phyloP scores from a whole-genome alignment of 1,284 basidiomycete species.

The Ustilago lituana region DNA sequence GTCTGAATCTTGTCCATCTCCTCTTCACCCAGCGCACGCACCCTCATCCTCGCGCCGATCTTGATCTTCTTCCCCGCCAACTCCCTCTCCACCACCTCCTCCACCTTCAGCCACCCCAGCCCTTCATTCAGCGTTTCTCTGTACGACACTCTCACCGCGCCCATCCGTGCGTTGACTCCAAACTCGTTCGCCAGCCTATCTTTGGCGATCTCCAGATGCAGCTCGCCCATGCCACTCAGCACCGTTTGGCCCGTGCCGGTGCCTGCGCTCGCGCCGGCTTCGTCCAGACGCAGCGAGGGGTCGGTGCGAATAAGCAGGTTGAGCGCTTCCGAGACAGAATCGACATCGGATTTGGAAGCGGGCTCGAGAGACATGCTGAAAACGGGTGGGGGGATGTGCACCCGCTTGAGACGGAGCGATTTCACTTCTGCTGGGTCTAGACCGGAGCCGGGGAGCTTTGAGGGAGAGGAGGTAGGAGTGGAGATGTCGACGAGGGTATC shows the following conservation, averaged over 20 bases:
- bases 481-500: slow-evolving; percentile 75
- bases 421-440: slow-evolving; percentile 15
- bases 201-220: slow-evolving; percentile 88
- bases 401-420: slow-evolving; percentile 73
- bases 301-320: slow-evolving; percentile 82
- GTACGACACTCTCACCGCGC: slow-evolving; percentile 80
- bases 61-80: slow-evolving; percentile 57
- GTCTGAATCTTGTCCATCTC: slow-evolving; percentile 12
- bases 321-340: slow-evolving; percentile 79
- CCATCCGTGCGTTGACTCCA: slow-evolving; percentile 80
- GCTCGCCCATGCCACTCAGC: slow-evolving; percentile 82
- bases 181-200: slow-evolving; percentile 81
- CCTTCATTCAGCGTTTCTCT: slow-evolving; percentile 75
- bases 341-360: slow-evolving; percentile 72
- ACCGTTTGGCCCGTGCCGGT: slow-evolving; percentile 87
- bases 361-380: slow-evolving; percentile 69
- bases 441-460: no score
- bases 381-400: slow-evolving; percentile 82
- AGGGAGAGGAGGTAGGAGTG: neutral
- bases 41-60: slow-evolving; percentile 36
- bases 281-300: slow-evolving; percentile 77
- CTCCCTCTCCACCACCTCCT: slow-evolving; percentile 57
- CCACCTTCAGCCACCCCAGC: slow-evolving; percentile 12
- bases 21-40: slow-evolving; percentile 37
- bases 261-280: slow-evolving; percentile 30